Percentiles rank a stretch among this genome's conserved stretches.
phyloP scores from a whole-genome alignment of 805 yeast genomes.

The Torulaspora quercuum region DNA sequence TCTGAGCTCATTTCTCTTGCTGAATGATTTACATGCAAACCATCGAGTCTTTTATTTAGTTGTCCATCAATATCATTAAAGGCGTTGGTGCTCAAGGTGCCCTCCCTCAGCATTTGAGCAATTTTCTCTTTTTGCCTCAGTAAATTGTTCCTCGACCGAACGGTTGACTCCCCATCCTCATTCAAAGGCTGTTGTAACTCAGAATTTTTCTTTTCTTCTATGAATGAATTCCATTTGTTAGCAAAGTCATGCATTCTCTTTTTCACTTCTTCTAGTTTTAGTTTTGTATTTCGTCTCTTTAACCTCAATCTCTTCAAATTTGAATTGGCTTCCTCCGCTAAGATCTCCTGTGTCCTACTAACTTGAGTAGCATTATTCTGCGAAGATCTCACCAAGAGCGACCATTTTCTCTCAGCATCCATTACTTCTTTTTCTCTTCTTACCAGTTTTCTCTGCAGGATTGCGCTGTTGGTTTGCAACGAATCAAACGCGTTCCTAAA shows the following conservation, averaged over 20 bases:
- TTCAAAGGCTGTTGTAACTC: constrained; percentile 24
- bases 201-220: constrained; percentile 13
- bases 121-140: constrained; percentile 19
- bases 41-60: constrained; percentile 18
- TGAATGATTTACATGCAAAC: constrained; percentile 7
- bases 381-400: constrained; percentile 5
- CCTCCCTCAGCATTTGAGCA: constrained; percentile 16
- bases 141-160: constrained; percentile 21
- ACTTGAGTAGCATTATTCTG: constrained; percentile 1
- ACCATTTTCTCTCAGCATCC: constrained; percentile 18
- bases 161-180: constrained; percentile 10
- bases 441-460: constrained; percentile 24
- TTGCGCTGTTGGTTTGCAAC: constrained; percentile 19
- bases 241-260: constrained; percentile 12
- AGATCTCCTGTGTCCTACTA: constrained; percentile 18
- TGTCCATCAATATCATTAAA: constrained; percentile 12
- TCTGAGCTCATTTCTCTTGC: background rate
- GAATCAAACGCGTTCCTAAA: constrained; percentile 16
- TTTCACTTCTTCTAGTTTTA: constrained; percentile 21
- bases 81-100: constrained; percentile 14
- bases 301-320: constrained; percentile 12
- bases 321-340: constrained; percentile 18
- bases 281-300: constrained; percentile 20
- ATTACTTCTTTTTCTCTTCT: constrained; percentile 26
- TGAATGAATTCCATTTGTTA: constrained; percentile 15